These are phyloP conservation scores for Chloris gayana DNA, from an alignment of 176 grass and related monocot genomes.

Conservation along the genomic window DNA sequence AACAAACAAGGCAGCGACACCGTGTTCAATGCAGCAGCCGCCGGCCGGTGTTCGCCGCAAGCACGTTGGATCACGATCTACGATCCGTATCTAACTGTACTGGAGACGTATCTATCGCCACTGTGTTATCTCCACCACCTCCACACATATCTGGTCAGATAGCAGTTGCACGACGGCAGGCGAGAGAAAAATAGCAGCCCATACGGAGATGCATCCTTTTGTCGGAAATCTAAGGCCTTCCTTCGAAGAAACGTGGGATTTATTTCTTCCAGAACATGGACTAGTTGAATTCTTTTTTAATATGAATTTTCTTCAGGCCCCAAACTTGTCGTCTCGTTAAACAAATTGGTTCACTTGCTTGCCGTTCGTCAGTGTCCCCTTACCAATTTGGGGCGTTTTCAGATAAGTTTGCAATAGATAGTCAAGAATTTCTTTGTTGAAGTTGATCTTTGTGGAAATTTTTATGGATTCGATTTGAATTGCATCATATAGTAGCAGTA, in stretches of 20 bases:
- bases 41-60: slow-evolving; percentile 4
- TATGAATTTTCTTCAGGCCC: not conserved
- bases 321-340: not conserved
- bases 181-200: not conserved
- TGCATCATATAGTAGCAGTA: no score
- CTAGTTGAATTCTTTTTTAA: not conserved
- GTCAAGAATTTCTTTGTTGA: no score
- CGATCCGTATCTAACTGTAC: slow-evolving; percentile 17
- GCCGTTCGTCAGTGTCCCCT: not conserved
- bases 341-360: not conserved
- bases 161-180: not conserved
- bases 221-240: slow-evolving; percentile 6
- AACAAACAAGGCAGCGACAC: not conserved
- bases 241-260: not conserved
- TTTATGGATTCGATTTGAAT: no score
- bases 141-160: not conserved
- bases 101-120: slow-evolving; percentile 28
- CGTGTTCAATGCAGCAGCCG: slow-evolving; percentile 20
- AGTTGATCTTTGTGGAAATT: no score
- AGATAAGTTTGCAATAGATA: no score
- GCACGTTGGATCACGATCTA: slow-evolving; percentile 12
- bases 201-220: not conserved
- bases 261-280: not conserved
- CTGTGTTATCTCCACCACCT: slow-evolving; percentile 18
- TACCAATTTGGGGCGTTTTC: no score